Evolutionary conservation across 768 basidiomycete species (phyloP), one percentile per base, ranked within the genome.

Genomic region (Phylloporus scabripes): DNA sequence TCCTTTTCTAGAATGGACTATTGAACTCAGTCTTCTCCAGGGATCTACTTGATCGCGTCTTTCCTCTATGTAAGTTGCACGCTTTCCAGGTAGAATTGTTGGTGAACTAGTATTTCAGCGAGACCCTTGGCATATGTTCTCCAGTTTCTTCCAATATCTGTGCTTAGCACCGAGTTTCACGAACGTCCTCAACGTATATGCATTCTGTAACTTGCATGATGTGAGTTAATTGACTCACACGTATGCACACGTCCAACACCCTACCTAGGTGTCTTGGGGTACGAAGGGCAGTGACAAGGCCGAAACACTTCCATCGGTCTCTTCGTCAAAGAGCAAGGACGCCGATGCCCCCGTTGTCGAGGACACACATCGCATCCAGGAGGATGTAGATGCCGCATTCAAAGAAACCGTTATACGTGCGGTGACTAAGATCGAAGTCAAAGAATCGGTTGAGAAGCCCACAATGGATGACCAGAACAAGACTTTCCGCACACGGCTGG

Each of bases 91-190:
- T 26, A 34, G 5, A 49, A 26, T 23, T 20, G 52, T 46, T 12
- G 18, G 14, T 41, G 50, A 45, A 62, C 21, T 29, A 46, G 21
- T 18, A n/a, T 42, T 51, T 26, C 52, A 92, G 87, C 83, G 90
- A 53, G 94, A 97, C 69, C 94, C 94, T 5, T 97, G 94, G 94
- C 94, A 97, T 69, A 87, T 98, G 83, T 84, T 94, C 69, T 89
- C 90, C 21, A 92, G 90, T 58, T 92, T 96, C 77, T 72, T 85
- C 58, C 94, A 94, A 64, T 95, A 94, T 64, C 72, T 95, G 43
- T 84, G 83, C 60, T 68, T 98, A 49, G 95, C 95, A 10, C 90
- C 91, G 1, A 90, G 87, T 58, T 95, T 95, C 72, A 93, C 86
- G 31, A 97, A 96, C 64, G 85, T 98, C 39, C 78, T 95, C 59